Evolutionary conservation across 1,139 yeast genomes (phyloP).

Genomic region (Candida pseudoviswanathii): DNA sequence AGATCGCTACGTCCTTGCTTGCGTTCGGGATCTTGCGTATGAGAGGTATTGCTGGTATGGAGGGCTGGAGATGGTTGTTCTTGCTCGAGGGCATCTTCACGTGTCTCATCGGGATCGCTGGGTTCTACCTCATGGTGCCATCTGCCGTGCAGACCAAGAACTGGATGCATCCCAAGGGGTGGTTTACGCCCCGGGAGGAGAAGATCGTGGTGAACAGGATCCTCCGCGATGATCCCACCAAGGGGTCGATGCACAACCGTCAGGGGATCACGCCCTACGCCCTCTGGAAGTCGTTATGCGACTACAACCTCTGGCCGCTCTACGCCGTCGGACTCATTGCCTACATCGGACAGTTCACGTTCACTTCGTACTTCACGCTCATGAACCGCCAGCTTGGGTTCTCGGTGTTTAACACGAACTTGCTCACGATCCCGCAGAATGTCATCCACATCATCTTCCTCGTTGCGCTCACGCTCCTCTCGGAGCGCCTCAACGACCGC

Average conservation of each 20-base stretch:
- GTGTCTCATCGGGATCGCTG: constrained; percentile 51
- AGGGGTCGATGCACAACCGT: constrained; percentile 37
- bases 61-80: constrained; percentile 70
- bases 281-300: constrained; percentile 44
- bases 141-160: constrained; percentile 57
- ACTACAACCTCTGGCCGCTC: constrained; percentile 63
- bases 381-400: constrained; percentile 56
- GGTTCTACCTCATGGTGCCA: constrained; percentile 62
- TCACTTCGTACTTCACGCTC: constrained; percentile 12
- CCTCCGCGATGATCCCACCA: constrained; percentile 64
- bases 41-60: constrained; percentile 27
- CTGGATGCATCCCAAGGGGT: constrained; percentile 55
- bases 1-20: constrained; percentile 40
- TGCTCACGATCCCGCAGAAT: constrained; percentile 51
- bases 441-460: constrained; percentile 26
- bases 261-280: constrained; percentile 49
- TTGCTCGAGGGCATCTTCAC: constrained; percentile 65
- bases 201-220: constrained; percentile 64
- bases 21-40: constrained; percentile 35
- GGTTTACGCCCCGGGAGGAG: constrained; percentile 65
- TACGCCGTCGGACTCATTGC: constrained; percentile 53
- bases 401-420: constrained; percentile 54
- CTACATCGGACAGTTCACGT: constrained; percentile 49
- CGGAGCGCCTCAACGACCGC: constrained; percentile 43
- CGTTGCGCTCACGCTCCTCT: constrained; percentile 38